Conservation (phyloP, 2,329 filamentous ascomycete genomes). For the Sodiomyces alkalinus region DNA sequence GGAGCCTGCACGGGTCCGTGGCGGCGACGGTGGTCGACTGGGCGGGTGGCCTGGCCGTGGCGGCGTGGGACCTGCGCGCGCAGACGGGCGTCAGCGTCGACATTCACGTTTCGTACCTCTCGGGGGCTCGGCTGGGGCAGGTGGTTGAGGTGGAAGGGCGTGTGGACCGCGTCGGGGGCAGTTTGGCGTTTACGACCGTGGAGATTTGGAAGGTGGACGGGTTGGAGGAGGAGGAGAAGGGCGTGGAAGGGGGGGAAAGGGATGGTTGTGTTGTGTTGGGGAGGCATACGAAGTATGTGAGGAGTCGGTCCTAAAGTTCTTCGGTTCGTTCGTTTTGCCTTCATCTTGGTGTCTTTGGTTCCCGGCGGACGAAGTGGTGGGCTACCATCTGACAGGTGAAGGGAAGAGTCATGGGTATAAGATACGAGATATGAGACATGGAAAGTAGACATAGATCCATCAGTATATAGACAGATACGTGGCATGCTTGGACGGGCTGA, state of each 20-base stretch:
- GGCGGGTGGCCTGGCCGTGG: constrained; percentile 57
- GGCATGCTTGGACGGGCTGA: too few species aligned
- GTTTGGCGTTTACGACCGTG: constrained; percentile 39
- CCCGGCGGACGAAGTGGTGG: too few species aligned
- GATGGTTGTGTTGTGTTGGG: constrained; percentile 5
- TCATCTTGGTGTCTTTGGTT: too few species aligned
- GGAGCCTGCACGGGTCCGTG: constrained; percentile 56
- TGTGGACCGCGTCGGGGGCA: constrained; percentile 51
- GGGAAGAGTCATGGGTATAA: too few species aligned
- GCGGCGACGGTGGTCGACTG: constrained; percentile 60
- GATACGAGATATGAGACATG: too few species aligned
- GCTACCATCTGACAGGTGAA: too few species aligned
- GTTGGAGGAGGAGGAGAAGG: too few species aligned
- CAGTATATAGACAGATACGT: too few species aligned
- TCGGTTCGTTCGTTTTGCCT: too few species aligned
- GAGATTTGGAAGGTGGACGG: constrained; percentile 7
- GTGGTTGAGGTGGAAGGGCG: constrained; percentile 51
- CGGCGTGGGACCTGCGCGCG: constrained; percentile 43
- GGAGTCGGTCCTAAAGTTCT: too few species aligned
- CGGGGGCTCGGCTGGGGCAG: constrained; percentile 47
- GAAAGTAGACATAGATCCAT: too few species aligned
- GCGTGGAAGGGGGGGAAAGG: constrained; percentile 5
- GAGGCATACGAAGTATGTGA: constrained; percentile 9
- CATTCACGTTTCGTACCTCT: constrained; percentile 58
- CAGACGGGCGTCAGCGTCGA: constrained; percentile 58